Evolutionary conservation across 1,284 basidiomycete genomes (phyloP).

Genomic region (Cryptococcus sp.): DNA sequence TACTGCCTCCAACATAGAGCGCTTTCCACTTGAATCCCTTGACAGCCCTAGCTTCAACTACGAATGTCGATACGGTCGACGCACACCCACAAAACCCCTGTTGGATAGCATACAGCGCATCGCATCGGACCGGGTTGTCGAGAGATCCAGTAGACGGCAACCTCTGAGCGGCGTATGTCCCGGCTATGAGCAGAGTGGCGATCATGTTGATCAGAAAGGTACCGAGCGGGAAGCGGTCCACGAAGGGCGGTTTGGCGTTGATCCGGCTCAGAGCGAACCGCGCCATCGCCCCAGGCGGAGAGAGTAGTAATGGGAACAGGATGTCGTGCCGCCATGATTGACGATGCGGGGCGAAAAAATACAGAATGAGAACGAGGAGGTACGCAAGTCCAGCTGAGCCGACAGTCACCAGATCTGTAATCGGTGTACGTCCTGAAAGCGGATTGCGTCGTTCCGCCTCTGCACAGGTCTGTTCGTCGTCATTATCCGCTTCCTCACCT

Average conservation of each 20-base stretch:
- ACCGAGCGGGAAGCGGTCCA: conserved; percentile 71
- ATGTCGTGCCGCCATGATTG: conserved; percentile 72
- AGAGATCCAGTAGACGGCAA: conserved; percentile 50
- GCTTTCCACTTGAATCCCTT: conserved; percentile 55
- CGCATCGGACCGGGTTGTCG: conserved; percentile 58
- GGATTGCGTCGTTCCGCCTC: conserved; percentile 53
- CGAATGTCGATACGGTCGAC: conserved; percentile 92
- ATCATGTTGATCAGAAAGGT: conserved; percentile 84
- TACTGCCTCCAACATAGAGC: conserved; percentile 71
- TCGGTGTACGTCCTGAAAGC: conserved; percentile 18
- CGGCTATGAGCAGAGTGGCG: conserved; percentile 73
- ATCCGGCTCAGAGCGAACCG: conserved; percentile 78
- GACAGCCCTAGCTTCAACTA: conserved; percentile 72
- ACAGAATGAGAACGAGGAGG: conserved; percentile 66
- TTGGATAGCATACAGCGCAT: conserved; percentile 72
- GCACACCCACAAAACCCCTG: conserved; percentile 96
- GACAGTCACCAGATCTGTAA: conserved; percentile 43
- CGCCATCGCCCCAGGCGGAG: conserved; percentile 82
- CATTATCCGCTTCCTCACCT: neutral
- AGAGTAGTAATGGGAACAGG: conserved; percentile 85
- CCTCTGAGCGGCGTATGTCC: conserved; percentile 71
- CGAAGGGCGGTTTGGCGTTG: conserved; percentile 63
- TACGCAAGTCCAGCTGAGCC: conserved; percentile 52
- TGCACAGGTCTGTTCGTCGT: conserved; percentile 45
- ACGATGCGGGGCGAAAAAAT: conserved; percentile 65